Evolutionary conservation across 2,329 filamentous ascomycete genomes (phyloP).

Genomic region (Aspergillus ibericus): DNA sequence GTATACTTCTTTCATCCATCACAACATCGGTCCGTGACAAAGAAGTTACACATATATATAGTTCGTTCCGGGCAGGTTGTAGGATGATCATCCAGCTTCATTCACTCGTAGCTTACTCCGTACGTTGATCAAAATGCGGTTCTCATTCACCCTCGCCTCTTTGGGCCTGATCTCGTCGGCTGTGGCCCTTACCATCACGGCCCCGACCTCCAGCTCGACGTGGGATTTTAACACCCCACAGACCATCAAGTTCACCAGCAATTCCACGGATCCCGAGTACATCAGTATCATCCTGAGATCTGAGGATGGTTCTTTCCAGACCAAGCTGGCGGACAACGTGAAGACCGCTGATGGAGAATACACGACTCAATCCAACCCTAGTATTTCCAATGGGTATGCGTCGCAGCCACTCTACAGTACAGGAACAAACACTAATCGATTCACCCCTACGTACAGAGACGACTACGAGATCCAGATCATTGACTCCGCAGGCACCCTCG

Average conservation of each 20-base stretch:
- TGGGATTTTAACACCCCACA: slow-evolving; percentile 4
- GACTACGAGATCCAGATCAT: slow-evolving; percentile 6
- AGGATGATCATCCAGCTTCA: not conserved
- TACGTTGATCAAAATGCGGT: not conserved
- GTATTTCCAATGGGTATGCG: slow-evolving; percentile 6
- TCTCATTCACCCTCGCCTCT: not conserved
- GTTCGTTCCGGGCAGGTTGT: not conserved
- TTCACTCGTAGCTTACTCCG: not conserved
- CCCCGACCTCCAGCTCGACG: not conserved
- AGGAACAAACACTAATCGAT: too few species aligned
- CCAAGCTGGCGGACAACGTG: slow-evolving; percentile 6
- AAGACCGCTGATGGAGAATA: slow-evolving; percentile 1
- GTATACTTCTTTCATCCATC: not conserved
- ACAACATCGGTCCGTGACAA: not conserved
- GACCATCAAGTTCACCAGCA: slow-evolving; percentile 5
- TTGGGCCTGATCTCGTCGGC: slow-evolving; percentile 1
- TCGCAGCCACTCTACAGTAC: too few species aligned
- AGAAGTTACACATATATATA: not conserved
- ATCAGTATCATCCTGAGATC: slow-evolving; percentile 4
- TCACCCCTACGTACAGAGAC: not conserved
- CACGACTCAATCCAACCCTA: slow-evolving; percentile 3
- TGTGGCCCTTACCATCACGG: slow-evolving; percentile 1
- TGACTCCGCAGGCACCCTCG: slow-evolving; percentile 2
- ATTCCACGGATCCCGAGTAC: not conserved
- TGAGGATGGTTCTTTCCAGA: slow-evolving; percentile 1